phyloP scores from a whole-genome alignment of 2,329 filamentous ascomycete genomes.

The Colletotrichum orbiculare region DNA sequence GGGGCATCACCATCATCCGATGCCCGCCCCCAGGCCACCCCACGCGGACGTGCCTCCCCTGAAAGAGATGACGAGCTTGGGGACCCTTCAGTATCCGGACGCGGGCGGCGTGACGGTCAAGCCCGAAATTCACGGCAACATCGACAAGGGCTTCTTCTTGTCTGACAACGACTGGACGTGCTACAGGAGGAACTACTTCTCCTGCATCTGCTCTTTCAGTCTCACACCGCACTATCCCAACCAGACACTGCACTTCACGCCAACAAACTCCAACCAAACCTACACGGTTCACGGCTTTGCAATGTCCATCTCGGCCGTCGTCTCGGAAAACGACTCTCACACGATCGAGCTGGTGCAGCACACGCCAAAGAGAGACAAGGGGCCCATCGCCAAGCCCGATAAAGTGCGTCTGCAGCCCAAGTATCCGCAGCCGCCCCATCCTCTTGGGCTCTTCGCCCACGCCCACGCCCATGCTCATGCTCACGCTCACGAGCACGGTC shows the following conservation, averaged over 20 bases:
- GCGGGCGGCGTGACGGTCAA: constrained; percentile 63
- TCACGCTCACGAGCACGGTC: constrained; percentile 49
- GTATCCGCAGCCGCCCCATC: constrained; percentile 63
- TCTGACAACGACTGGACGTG: constrained; percentile 89
- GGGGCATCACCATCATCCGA: constrained; percentile 47
- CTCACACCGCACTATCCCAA: constrained; percentile 67
- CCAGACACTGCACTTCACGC: constrained; percentile 63
- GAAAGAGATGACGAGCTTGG: constrained; percentile 60
- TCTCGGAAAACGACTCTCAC: constrained; percentile 80
- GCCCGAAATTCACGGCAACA: constrained; percentile 80
- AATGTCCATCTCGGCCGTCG: constrained; percentile 86
- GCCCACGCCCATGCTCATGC: no score
- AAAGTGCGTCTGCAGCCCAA: constrained; percentile 75
- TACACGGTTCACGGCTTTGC: constrained; percentile 79
- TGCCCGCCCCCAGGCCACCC: constrained; percentile 44
- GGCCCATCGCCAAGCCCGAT: constrained; percentile 80
- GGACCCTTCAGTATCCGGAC: constrained; percentile 71
- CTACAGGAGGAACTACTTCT: constrained; percentile 92
- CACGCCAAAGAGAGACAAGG: constrained; percentile 91
- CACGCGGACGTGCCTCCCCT: constrained; percentile 65
- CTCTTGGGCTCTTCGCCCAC: constrained; percentile 51
- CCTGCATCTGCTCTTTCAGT: constrained; percentile 82
- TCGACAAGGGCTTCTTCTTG: constrained; percentile 91
- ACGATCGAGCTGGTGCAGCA: constrained; percentile 88
- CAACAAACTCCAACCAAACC: constrained; percentile 62